A percentile compares a stretch with the other conserved stretches of the same genome.
These are phyloP conservation scores for Pseudogymnoascus destructans DNA, from an alignment of 2,329 filamentous ascomycete species.

Conservation along the genomic window DNA sequence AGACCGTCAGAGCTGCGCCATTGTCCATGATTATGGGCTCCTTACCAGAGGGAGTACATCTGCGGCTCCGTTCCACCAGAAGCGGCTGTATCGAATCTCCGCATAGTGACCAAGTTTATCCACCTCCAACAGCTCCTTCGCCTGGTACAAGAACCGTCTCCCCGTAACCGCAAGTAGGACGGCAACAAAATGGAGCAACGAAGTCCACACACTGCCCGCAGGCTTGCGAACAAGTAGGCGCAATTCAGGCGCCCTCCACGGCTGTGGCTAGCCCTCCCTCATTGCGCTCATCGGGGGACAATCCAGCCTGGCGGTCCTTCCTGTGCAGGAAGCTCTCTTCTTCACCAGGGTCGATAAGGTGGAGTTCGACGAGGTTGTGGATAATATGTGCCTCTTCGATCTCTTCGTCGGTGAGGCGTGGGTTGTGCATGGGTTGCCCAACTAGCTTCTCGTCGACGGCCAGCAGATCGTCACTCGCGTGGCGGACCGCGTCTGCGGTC, in stretches of 20 bases:
- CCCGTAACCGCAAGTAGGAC: background rate
- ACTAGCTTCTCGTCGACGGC: background rate
- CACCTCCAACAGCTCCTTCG: background rate
- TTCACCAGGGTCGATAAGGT: background rate
- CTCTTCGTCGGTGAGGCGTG: background rate
- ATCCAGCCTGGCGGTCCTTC: background rate
- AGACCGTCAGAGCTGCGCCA: background rate
- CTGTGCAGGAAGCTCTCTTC: background rate
- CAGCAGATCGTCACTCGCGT: background rate
- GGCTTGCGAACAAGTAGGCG: background rate
- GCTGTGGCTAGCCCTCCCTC: background rate
- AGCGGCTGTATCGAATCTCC: background rate
- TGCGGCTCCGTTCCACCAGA: background rate
- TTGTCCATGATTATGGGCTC: background rate
- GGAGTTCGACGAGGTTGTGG: constrained; percentile 1
- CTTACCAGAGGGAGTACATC: background rate
- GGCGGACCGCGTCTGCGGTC: background rate
- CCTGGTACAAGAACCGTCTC: background rate
- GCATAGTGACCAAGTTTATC: background rate
- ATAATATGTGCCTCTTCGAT: background rate
- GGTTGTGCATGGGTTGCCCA: background rate
- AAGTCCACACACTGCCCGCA: background rate
- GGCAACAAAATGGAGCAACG: background rate
- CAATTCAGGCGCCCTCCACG: background rate
- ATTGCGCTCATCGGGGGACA: background rate